Percentiles rank a stretch among this genome's conserved stretches.
phyloP scores from a whole-genome alignment of 1,284 basidiomycete genomes.

The Heterobasidion parviporum region DNA sequence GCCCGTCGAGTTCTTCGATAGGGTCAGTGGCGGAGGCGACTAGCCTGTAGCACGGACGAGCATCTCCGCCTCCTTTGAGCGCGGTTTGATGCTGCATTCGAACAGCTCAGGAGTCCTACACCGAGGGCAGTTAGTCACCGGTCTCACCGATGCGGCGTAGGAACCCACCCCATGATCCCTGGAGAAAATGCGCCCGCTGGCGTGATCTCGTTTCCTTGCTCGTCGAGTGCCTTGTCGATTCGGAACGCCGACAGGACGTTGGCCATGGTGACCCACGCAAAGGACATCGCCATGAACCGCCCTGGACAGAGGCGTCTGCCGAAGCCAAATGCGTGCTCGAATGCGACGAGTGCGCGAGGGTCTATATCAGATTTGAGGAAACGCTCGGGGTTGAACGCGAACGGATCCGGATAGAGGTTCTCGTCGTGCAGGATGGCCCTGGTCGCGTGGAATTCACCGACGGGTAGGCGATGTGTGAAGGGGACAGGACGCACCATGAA shows the following conservation, averaged over 20 bases:
- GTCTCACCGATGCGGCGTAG: no score
- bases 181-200: slow-evolving; percentile 11
- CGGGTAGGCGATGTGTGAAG: neutral
- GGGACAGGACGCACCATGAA: slow-evolving; percentile 13
- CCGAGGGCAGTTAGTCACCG: no score
- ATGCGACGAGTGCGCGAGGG: slow-evolving; percentile 6
- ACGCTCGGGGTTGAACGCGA: slow-evolving; percentile 13
- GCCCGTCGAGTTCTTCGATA: no score
- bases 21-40: neutral
- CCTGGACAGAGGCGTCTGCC: slow-evolving; percentile 18
- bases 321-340: slow-evolving; percentile 15
- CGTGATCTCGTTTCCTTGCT: slow-evolving; percentile 13
- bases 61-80: slow-evolving; percentile 9
- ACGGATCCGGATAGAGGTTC: slow-evolving; percentile 12
- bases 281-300: slow-evolving; percentile 16
- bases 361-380: slow-evolving; percentile 8
- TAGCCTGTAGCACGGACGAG: slow-evolving; percentile 8
- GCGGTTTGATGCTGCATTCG: slow-evolving; percentile 10
- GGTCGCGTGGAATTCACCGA: neutral
- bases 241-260: slow-evolving; percentile 15
- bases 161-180: slow-evolving; percentile 13
- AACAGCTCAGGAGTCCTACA: slow-evolving; percentile 11
- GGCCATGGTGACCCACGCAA: slow-evolving; percentile 16
- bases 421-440: slow-evolving; percentile 14
- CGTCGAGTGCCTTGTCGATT: slow-evolving; percentile 15